phyloP scores from a whole-genome alignment of 208 protist genomes.

The Trypanosoma lewisi region DNA sequence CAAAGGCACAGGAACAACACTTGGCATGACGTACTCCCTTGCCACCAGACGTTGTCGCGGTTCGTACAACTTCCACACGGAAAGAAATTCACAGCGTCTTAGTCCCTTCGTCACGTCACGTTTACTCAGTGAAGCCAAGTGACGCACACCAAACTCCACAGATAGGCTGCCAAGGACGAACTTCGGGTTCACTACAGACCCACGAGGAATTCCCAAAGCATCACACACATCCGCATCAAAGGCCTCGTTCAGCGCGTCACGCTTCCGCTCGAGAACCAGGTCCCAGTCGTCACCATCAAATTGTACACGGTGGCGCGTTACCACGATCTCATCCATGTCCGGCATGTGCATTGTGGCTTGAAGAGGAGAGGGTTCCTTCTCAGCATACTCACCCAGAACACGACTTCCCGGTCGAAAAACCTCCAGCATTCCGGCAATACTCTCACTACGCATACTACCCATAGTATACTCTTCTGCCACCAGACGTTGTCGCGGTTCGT shows the following conservation, averaged over 20 bases:
- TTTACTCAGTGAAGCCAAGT: slow-evolving; percentile 16
- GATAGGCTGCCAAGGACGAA: slow-evolving; percentile 30
- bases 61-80: slow-evolving; percentile 32
- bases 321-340: slow-evolving; percentile 6
- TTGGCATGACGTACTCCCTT: background rate
- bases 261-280: slow-evolving; percentile 26
- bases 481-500: background rate
- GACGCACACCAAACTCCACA: slow-evolving; percentile 27
- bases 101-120: slow-evolving; percentile 15
- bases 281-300: slow-evolving; percentile 46
- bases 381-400: background rate
- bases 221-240: slow-evolving; percentile 37
- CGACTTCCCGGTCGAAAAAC: background rate
- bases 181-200: slow-evolving; percentile 19
- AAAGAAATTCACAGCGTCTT: slow-evolving; percentile 22
- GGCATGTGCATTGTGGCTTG: background rate
- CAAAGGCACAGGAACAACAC: background rate
- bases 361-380: background rate
- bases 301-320: slow-evolving; percentile 38
- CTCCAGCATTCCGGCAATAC: background rate
- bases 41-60: background rate
- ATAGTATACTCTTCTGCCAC: background rate
- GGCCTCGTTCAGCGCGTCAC: slow-evolving; percentile 21
- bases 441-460: background rate
- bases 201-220: slow-evolving; percentile 20